phyloP scores from a whole-genome alignment of 2,329 filamentous ascomycete species.

The Colletotrichum simmondsii region DNA sequence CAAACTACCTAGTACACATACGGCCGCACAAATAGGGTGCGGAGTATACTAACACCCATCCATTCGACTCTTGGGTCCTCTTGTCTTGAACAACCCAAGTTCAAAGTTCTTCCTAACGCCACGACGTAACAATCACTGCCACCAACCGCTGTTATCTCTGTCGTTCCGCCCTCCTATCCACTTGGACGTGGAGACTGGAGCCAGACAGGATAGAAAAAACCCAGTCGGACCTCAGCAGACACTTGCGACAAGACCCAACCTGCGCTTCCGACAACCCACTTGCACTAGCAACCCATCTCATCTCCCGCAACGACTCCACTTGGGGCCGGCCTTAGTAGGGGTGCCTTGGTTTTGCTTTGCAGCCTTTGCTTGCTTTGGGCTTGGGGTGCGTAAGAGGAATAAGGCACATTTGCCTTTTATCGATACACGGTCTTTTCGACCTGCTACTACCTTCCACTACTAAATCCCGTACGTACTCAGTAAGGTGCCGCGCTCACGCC shows the following conservation, averaged over 20 bases:
- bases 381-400: neutral
- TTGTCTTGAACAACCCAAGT: neutral
- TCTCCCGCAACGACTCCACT: slow-evolving; percentile 32
- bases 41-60: neutral
- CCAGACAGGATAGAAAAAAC: neutral
- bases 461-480: neutral
- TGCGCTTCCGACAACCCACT: slow-evolving; percentile 23
- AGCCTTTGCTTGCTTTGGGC: neutral
- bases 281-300: slow-evolving; percentile 31
- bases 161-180: slow-evolving; percentile 18
- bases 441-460: neutral
- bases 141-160: slow-evolving; percentile 25
- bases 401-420: slow-evolving; percentile 28
- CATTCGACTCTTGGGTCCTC: neutral
- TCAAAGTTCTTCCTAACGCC: slow-evolving; percentile 5
- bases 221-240: slow-evolving; percentile 26
- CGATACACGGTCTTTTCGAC: slow-evolving; percentile 15
- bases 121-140: slow-evolving; percentile 16
- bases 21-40: no score
- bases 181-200: slow-evolving; percentile 19
- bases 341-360: neutral
- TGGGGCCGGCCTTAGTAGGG: slow-evolving; percentile 12
- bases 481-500: neutral
- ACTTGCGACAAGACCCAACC: slow-evolving; percentile 20
- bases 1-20: neutral